phyloP scores from a whole-genome alignment of 2,329 filamentous ascomycete genomes.

The Colletotrichum musae region DNA sequence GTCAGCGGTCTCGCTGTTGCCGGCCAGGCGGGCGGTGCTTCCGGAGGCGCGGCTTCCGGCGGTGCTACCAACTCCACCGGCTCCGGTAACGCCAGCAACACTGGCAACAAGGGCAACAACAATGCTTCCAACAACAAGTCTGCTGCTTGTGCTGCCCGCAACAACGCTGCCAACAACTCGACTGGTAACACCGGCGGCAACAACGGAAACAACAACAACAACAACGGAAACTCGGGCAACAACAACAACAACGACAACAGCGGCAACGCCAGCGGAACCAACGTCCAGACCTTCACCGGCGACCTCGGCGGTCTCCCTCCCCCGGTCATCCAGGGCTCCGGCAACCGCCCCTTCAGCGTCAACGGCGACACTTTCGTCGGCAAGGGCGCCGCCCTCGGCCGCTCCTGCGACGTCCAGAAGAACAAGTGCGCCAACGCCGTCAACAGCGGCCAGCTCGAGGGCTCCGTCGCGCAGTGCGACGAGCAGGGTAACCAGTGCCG shows the following conservation, averaged over 20 bases:
- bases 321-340: constrained; percentile 54
- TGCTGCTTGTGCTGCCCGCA: constrained; percentile 19
- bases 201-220: constrained; percentile 31
- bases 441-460: constrained; percentile 57
- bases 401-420: constrained; percentile 66
- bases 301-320: constrained; percentile 58
- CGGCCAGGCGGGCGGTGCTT: constrained; percentile 29
- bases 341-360: constrained; percentile 63
- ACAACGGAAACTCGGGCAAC: constrained; percentile 25
- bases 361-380: constrained; percentile 69
- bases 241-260: constrained; percentile 40
- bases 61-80: constrained; percentile 2
- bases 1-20: constrained; percentile 45
- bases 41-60: background rate
- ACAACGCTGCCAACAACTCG: constrained; percentile 21
- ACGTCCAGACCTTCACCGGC: constrained; percentile 64
- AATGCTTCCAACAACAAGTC: constrained; percentile 2
- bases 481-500: constrained; percentile 58
- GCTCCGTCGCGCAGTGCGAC: constrained; percentile 59
- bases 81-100: background rate
- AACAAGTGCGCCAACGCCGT: constrained; percentile 64
- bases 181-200: constrained; percentile 21
- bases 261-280: constrained; percentile 44
- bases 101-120: constrained; percentile 3
- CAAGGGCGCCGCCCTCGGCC: constrained; percentile 59